phyloP scores from a whole-genome alignment of 1,284 basidiomycete genomes.

The Ustilago sp. region DNA sequence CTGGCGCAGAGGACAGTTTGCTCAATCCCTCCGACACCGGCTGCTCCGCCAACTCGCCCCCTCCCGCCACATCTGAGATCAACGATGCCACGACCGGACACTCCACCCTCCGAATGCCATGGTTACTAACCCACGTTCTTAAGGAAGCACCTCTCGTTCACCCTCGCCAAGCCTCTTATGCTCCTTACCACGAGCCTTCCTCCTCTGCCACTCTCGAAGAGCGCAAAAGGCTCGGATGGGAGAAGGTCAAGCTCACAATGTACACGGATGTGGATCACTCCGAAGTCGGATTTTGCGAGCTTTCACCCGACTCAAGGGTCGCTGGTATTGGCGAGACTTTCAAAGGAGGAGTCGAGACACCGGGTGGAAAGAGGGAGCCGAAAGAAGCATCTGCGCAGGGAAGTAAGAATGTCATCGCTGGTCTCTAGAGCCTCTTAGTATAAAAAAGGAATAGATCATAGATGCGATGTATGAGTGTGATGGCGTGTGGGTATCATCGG shows the following conservation, averaged over 20 bases:
- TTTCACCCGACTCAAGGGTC: constrained; percentile 39
- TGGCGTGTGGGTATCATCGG: constrained; percentile 8
- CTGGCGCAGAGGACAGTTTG: constrained; percentile 27
- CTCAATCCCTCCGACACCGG: constrained; percentile 40
- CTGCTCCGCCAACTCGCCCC: constrained; percentile 30
- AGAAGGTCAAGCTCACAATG: constrained; percentile 43
- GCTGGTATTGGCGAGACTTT: constrained; percentile 54
- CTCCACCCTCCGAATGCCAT: constrained; percentile 38
- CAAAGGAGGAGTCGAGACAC: constrained; percentile 51
- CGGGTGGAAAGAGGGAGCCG: constrained; percentile 30
- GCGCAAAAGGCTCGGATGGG: constrained; percentile 27
- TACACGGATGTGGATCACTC: constrained; percentile 46
- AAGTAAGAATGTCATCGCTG: constrained; percentile 41
- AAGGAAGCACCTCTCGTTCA: constrained; percentile 63
- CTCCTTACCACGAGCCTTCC: constrained; percentile 17
- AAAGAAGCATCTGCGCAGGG: neutral
- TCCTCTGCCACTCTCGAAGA: constrained; percentile 17
- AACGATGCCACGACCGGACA: constrained; percentile 13
- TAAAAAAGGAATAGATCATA: neutral
- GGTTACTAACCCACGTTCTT: constrained; percentile 63
- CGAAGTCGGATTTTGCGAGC: constrained; percentile 65
- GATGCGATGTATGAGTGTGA: neutral
- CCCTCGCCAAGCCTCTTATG: constrained; percentile 55
- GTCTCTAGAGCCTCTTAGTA: constrained; percentile 13
- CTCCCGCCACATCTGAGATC: constrained; percentile 3